A percentile compares a stretch with the other conserved stretches of the same genome.
Evolutionary conservation across 208 protist species (phyloP).

Genomic region (Histomonas meleagridis): DNA sequence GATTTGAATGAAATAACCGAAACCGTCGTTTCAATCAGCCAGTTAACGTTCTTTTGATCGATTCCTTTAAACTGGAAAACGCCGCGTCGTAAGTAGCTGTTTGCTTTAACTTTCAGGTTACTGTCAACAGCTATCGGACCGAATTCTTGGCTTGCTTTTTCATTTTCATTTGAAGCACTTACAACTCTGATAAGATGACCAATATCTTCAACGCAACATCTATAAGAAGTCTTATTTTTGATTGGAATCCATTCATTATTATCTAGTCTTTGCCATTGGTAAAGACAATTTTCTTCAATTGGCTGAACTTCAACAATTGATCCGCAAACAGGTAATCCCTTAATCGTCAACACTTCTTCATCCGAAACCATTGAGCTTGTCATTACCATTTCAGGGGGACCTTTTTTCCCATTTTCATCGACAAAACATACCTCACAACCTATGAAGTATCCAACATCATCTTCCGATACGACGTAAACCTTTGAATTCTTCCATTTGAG

Average conservation of each 20-base stretch:
- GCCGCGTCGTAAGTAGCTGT: neutral
- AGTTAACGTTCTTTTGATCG: neutral
- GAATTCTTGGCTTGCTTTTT: neutral
- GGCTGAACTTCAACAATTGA: neutral
- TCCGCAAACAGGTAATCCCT: neutral
- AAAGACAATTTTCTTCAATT: neutral
- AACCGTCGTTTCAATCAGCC: neutral
- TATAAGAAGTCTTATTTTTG: neutral
- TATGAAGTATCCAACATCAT: neutral
- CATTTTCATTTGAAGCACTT: neutral
- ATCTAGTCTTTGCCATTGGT: neutral
- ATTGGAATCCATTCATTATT: conserved; percentile 6
- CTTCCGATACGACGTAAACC: neutral
- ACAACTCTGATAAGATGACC: neutral
- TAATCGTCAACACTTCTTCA: neutral
- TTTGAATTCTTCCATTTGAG: neutral
- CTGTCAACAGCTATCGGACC: neutral
- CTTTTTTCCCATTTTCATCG: neutral
- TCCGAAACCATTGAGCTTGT: neutral
- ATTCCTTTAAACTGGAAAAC: neutral
- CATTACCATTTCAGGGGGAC: neutral
- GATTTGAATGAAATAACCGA: no score
- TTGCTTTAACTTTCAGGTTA: neutral
- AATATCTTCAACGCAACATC: neutral
- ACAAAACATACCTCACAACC: neutral